Evolutionary conservation across 371 early-diverging fungal genomes (phyloP), one percentile per base, ranked within the genome.

Genomic region (Mortierella sp.): DNA sequence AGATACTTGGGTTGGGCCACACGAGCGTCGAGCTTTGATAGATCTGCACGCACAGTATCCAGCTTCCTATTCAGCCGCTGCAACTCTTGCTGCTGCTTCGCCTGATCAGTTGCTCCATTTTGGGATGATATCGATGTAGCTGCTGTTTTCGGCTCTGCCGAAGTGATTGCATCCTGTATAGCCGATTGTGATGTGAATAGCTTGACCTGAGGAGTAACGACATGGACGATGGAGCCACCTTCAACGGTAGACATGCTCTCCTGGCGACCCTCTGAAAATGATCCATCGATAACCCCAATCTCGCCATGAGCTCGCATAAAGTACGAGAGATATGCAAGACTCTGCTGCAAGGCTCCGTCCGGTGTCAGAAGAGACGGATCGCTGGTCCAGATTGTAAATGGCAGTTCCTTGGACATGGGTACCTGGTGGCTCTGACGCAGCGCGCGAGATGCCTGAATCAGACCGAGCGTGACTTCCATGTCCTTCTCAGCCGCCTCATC

Each of bases 381-480:
- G 28, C 62, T 65, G 2, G 78, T 68, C 70, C 82, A 80, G 46
- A 90, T 81, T 0, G 63, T 83, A 57, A 88, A 85, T 3, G 88
- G 86, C 40, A 88, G 52, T 24, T 76, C 71, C 29, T 82, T 77
- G 22, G 80, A 69, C 24, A 85, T 73, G 53, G 85, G 83, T 27
- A 88, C 83, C 58, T 85, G 86, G 51, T 90, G 82, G n/a, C 80
- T 80, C 61, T 90, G 88, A 19, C 90, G 82, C 27, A 90, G 48
- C 1, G 90, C 86, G 25, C 90, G 79, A 13, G 87, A 84, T 16
- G 88, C 90, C 54, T 85, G 88, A n/a, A 90, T 86, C 31, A 90
- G 79, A 16, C 80, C 76, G 17, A 88, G 65, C 7, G 86, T 68
- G n/a, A 71, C 61, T 83, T 85, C 78, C 71, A 90, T 87, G 47